Evolutionary conservation across 2,329 filamentous ascomycete genomes (phyloP).

Genomic region (Metarhizium humberi): DNA sequence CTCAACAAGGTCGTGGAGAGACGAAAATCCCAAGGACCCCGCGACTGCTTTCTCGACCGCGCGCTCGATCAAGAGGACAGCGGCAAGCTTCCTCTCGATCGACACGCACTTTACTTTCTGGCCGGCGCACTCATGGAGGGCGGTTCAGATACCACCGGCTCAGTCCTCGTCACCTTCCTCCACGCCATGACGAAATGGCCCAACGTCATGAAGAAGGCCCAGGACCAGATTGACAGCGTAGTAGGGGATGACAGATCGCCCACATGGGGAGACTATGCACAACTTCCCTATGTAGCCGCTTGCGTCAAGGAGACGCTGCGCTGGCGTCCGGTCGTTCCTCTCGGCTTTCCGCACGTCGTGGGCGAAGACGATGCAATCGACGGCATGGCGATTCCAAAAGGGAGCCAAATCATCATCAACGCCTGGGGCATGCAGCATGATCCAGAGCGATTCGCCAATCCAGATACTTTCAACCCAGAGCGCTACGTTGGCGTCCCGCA

Average conservation of each 20-base stretch:
- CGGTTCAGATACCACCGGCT: conserved; percentile 26
- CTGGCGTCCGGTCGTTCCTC: conserved; percentile 27
- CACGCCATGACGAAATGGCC: conserved; percentile 32
- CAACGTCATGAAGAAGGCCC: conserved; percentile 28
- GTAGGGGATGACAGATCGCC: conserved; percentile 26
- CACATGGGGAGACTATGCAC: conserved; percentile 24
- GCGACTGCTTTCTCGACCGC: conserved; percentile 27
- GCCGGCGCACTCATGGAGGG: conserved; percentile 20
- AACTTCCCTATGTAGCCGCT: conserved; percentile 30
- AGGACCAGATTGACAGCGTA: conserved; percentile 28
- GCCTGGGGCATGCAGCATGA: conserved; percentile 24
- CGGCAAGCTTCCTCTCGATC: conserved; percentile 16
- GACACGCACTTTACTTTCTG: conserved; percentile 27
- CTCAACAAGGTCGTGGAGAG: conserved; percentile 23
- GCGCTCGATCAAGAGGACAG: conserved; percentile 27
- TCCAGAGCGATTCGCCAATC: conserved; percentile 12
- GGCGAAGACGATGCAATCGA: conserved; percentile 27
- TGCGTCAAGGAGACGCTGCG: conserved; percentile 32
- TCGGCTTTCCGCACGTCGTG: conserved; percentile 27
- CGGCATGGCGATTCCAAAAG: conserved; percentile 30
- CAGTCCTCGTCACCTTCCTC: conserved; percentile 25
- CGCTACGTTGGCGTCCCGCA: conserved; percentile 15
- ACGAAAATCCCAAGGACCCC: conserved; percentile 14
- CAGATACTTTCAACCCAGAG: conserved; percentile 20
- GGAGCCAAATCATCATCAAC: conserved; percentile 26